Evolutionary conservation across 1,139 yeast genomes (phyloP).

Genomic region (Taiozyma sp.): DNA sequence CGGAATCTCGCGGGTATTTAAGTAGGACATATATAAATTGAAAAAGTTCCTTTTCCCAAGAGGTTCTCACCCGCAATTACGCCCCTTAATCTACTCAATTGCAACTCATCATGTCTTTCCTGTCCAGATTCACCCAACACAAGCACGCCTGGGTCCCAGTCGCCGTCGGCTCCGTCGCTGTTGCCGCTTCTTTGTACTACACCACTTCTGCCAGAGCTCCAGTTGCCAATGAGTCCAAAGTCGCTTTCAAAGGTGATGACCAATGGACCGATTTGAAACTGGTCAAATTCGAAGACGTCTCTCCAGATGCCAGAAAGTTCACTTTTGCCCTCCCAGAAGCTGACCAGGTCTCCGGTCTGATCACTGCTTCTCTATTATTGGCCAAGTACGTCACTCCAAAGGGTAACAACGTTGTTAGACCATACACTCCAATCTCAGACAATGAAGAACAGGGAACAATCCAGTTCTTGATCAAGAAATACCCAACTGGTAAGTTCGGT

Average conservation of each 20-base stretch:
- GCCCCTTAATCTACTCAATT: background rate
- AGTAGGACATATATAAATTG: background rate
- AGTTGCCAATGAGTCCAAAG: slow-evolving; percentile 44
- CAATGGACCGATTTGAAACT: slow-evolving; percentile 82
- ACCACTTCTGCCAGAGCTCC: slow-evolving; percentile 25
- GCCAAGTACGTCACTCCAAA: slow-evolving; percentile 80
- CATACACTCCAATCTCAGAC: slow-evolving; percentile 90
- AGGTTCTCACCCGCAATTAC: background rate
- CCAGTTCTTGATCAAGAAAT: slow-evolving; percentile 80
- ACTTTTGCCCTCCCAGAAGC: slow-evolving; percentile 66
- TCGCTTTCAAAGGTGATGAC: slow-evolving; percentile 63
- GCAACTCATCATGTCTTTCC: slow-evolving; percentile 16
- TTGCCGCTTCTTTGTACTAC: slow-evolving; percentile 44
- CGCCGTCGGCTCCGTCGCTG: slow-evolving; percentile 49
- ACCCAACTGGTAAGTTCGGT: slow-evolving; percentile 82
- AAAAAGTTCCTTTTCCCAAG: background rate
- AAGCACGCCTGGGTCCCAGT: slow-evolving; percentile 24
- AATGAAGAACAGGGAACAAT: slow-evolving; percentile 66
- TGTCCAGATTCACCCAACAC: slow-evolving; percentile 24
- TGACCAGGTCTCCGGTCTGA: slow-evolving; percentile 73
- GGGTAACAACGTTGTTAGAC: slow-evolving; percentile 89
- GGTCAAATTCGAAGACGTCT: slow-evolving; percentile 48
- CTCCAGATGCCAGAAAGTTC: slow-evolving; percentile 60
- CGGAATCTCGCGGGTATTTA: background rate
- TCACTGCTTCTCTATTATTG: slow-evolving; percentile 74